Evolutionary conservation across 1,139 yeast species (phyloP).

Genomic region (Scheffersomyces cryptocercus): DNA sequence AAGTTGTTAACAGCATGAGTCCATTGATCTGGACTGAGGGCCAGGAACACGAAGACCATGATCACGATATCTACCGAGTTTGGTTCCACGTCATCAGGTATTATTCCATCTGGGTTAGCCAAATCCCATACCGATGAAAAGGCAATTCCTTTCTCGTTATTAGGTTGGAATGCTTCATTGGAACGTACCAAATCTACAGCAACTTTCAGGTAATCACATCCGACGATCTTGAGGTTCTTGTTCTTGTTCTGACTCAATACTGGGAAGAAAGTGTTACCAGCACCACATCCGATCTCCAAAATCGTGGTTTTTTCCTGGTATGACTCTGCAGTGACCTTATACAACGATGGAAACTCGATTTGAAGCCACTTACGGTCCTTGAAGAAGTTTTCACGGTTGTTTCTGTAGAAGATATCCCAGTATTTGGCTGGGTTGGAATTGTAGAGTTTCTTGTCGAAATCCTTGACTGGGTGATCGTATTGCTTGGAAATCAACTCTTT

Average conservation of each 20-base stretch:
- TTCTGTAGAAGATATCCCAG: constrained; percentile 93
- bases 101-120: constrained; percentile 66
- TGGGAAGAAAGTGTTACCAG: constrained; percentile 95
- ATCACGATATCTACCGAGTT: constrained; percentile 87
- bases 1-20: constrained; percentile 71
- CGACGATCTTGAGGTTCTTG: constrained; percentile 70
- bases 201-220: constrained; percentile 86
- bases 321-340: constrained; percentile 70
- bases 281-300: constrained; percentile 97
- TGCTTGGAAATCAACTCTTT: constrained; percentile 74
- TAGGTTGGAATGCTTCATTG: constrained; percentile 56
- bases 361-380: constrained; percentile 96
- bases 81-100: constrained; percentile 85
- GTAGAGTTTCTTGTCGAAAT: constrained; percentile 75
- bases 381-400: constrained; percentile 90
- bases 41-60: constrained; percentile 92
- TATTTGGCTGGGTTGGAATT: constrained; percentile 87
- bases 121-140: constrained; percentile 95
- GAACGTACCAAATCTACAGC: constrained; percentile 84
- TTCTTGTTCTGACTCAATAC: constrained; percentile 80
- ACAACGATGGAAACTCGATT: constrained; percentile 86
- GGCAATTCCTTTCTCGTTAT: constrained; percentile 54
- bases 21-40: constrained; percentile 94
- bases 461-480: constrained; percentile 78
- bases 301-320: constrained; percentile 68